Evolutionary conservation across 352 stramenopile genomes (phyloP), one percentile per base, ranked within the genome.

Genomic region (Pythium insidiosum): DNA sequence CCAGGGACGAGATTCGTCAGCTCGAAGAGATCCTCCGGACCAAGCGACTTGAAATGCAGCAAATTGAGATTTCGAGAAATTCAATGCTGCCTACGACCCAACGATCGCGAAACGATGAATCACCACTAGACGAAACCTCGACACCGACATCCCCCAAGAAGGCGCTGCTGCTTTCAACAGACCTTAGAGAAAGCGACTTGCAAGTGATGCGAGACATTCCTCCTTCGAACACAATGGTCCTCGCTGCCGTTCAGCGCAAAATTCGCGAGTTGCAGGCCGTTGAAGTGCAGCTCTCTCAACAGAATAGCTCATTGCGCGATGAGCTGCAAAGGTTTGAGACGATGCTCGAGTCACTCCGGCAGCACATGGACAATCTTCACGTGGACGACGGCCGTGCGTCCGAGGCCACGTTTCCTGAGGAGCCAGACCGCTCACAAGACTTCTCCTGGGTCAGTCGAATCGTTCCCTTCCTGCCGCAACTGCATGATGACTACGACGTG

Each of bases 381-480:
- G 18, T 42, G 4, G 43, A 56, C 6, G n/a, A n/a, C n/a, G n/a
- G n/a, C n/a, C n/a, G n/a, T n/a, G n/a, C n/a, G n/a, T n/a, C n/a
- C n/a, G n/a, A n/a, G n/a, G n/a, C n/a, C n/a, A n/a, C n/a, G n/a
- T n/a, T n/a, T n/a, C n/a, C n/a, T n/a, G n/a, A n/a, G n/a, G n/a
- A n/a, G n/a, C n/a, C n/a, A n/a, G n/a, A n/a, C n/a, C n/a, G n/a
- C n/a, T n/a, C n/a, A n/a, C n/a, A 59, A 23, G 26, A 42, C 5
- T 59, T 49, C n/a, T 24, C 40, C n/a, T 60, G 50, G 50, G 45
- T 56, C 4, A 25, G 41, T 19, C 44, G 35, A 20, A 47, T 50
- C 15, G 20, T 47, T 0, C 19, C 39, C 0, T 22, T 53, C 2
- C 38, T 64, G 6, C 50, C 50, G 23, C 50, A 56, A 21, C n/a